phyloP scores from a whole-genome alignment of 495 filamentous ascomycete genomes.

The Astrothelium macrocarpum region DNA sequence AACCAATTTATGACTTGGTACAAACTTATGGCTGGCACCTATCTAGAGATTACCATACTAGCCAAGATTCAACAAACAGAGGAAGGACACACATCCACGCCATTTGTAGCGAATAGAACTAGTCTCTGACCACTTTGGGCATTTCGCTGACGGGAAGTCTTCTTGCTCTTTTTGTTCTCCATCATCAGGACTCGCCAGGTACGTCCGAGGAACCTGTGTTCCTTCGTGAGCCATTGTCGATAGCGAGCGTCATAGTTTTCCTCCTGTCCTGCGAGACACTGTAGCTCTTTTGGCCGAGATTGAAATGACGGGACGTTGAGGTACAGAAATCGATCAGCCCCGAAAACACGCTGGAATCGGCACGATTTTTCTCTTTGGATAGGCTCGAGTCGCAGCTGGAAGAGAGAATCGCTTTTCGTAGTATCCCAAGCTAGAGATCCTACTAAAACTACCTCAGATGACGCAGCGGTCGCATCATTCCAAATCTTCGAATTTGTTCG shows the following conservation, averaged over 20 bases:
- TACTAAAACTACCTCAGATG: constrained; percentile 22
- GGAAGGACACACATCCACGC: neutral
- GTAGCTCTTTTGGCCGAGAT: neutral
- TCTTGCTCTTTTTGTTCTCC: constrained; percentile 21
- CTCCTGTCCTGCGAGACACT: constrained; percentile 10
- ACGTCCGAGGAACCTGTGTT: constrained; percentile 26
- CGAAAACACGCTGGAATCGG: constrained; percentile 24
- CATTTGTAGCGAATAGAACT: constrained; percentile 21
- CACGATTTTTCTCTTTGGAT: constrained; percentile 18
- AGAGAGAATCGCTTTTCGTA: constrained; percentile 11
- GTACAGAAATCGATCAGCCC: constrained; percentile 26
- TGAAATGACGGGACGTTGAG: constrained; percentile 19
- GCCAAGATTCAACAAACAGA: constrained; percentile 13
- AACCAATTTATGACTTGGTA: constrained; percentile 26
- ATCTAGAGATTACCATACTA: neutral
- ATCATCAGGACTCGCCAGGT: constrained; percentile 26
- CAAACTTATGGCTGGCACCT: constrained; percentile 1
- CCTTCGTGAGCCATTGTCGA: constrained; percentile 17
- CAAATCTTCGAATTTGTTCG: constrained; percentile 9
- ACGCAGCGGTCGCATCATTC: constrained; percentile 10
- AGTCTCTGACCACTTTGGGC: constrained; percentile 11
- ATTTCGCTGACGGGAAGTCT: neutral
- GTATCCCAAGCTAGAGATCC: constrained; percentile 17
- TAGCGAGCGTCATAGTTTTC: constrained; percentile 12
- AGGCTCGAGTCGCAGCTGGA: constrained; percentile 20